These are phyloP conservation scores for Blastobotrys elegans DNA, from an alignment of 1,139 yeast species.

Conservation along the genomic window DNA sequence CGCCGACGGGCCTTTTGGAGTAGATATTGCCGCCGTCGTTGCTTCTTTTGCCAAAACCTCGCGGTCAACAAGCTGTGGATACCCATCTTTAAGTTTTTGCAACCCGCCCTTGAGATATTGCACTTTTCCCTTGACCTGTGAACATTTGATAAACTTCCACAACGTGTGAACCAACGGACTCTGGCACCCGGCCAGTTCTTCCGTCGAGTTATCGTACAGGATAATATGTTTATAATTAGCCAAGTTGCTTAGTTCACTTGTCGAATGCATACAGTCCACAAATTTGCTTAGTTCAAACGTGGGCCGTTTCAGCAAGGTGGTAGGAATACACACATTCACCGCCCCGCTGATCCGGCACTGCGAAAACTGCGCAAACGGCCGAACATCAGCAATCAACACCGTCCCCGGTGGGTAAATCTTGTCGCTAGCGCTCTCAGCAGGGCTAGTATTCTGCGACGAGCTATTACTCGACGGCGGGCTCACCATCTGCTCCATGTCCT, in stretches of 20 bases:
- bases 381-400: constrained; percentile 53
- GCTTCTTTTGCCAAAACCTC: neutral
- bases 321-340: constrained; percentile 68
- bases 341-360: constrained; percentile 50
- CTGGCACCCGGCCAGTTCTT: constrained; percentile 7
- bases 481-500: neutral
- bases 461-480: constrained; percentile 7
- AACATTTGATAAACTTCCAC: constrained; percentile 43
- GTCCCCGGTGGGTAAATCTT: constrained; percentile 9
- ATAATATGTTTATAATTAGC: constrained; percentile 36
- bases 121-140: constrained; percentile 26
- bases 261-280: constrained; percentile 47
- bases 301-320: constrained; percentile 67
- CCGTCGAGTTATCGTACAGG: constrained; percentile 44
- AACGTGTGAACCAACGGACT: constrained; percentile 36
- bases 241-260: constrained; percentile 26
- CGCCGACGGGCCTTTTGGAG: constrained; percentile 20
- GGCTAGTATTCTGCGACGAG: constrained; percentile 6
- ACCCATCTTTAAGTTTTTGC: constrained; percentile 20
- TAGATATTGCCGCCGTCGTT: neutral
- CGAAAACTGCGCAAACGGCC: constrained; percentile 64
- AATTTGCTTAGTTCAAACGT: constrained; percentile 55
- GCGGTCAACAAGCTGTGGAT: constrained; percentile 26
- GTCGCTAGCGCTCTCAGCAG: neutral
- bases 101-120: constrained; percentile 31